Base-by-base conservation (phyloP, 768 basidiomycete genomes). In the Crassisporium funariophilum region DNA sequence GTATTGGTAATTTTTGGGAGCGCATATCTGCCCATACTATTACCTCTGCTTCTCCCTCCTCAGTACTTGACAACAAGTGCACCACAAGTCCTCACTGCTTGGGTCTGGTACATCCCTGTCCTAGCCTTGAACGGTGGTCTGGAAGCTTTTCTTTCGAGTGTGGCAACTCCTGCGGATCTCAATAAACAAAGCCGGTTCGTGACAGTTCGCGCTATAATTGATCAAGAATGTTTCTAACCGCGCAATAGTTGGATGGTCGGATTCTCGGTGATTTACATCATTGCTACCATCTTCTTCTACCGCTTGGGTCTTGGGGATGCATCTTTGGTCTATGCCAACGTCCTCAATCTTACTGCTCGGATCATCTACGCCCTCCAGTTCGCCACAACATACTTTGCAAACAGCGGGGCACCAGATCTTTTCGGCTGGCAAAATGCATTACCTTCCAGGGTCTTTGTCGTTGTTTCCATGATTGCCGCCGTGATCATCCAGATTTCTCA, bases 121-220 rank as follows among this genome's bases (percentile, higher is more conserved):
- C 77, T 99, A 58, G 88, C 88, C 4, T 68, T 92, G 54, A 99
- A 99, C 60, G 97, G 97, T 2, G 80, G 90, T 0, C 69, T 95
- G 13, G 97, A 99, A 62, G 91, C 95, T 0, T 95, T 97, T 65
- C 75, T 95, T 55, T 82, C 88, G 2, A 86, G 90, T 44, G 83
- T 85, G 2, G 89, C 92, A 1, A 73, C 75, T 1, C 74, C 86
- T 0, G 56, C 65, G 1, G 86, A 94, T 63, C 67, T 99, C 8
- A 79, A 72, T 36, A 63, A 60, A 5, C 93, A 95, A 64, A 87
- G 84, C 56, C 73, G 81, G 76, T 79, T 44, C 45, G 75, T 59
- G 19, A 2, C 23, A 16, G 0, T 34, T 21, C 19, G 51, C 27
- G 4, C 13, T 20, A 15, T 10, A n/a, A 27, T 9, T 9, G 22